A percentile compares a stretch with the other conserved stretches of the same genome.
Evolutionary conservation across 164 flowering plant species (phyloP).

Genomic region (Buxus sempervirens): DNA sequence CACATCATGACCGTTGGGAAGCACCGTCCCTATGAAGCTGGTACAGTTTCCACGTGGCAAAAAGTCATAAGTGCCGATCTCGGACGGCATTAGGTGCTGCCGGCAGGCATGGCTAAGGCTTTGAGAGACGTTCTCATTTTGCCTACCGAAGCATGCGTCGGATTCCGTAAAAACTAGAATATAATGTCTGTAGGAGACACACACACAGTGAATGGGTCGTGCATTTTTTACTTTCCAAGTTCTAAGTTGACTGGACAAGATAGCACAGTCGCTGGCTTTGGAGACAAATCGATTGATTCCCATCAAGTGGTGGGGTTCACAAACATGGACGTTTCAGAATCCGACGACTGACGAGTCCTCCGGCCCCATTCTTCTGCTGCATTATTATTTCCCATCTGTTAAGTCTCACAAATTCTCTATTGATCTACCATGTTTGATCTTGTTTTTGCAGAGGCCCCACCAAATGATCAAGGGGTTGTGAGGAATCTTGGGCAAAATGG

Average conservation of each 20-base stretch:
- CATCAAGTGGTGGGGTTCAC: background rate
- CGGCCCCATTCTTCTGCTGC: background rate
- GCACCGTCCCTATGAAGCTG: too few relatives aligned
- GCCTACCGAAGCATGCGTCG: conserved; percentile 19
- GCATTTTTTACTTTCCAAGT: too few relatives aligned
- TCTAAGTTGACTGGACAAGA: background rate
- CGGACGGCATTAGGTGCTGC: conserved; percentile 7
- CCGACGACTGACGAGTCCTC: background rate
- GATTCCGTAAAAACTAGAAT: conserved; percentile 20
- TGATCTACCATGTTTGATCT: too few relatives aligned
- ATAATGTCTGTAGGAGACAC: too few relatives aligned
- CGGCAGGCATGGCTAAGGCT: background rate
- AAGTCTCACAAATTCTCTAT: too few relatives aligned
- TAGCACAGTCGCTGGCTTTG: background rate
- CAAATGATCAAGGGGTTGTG: too few relatives aligned
- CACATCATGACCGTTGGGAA: conserved; percentile 2
- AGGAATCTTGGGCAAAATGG: too few relatives aligned
- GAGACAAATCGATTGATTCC: background rate
- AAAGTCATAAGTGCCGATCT: background rate
- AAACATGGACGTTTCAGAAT: background rate
- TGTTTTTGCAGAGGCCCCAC: too few relatives aligned
- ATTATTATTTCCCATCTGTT: background rate
- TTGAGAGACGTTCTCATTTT: background rate
- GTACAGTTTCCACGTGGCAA: conserved; percentile 14
- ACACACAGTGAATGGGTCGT: too few relatives aligned